Evolutionary conservation across 192 early-diverging fungal genomes (phyloP), one percentile per base, ranked within the genome.

Genomic region (Cetraspora pellucida): DNA sequence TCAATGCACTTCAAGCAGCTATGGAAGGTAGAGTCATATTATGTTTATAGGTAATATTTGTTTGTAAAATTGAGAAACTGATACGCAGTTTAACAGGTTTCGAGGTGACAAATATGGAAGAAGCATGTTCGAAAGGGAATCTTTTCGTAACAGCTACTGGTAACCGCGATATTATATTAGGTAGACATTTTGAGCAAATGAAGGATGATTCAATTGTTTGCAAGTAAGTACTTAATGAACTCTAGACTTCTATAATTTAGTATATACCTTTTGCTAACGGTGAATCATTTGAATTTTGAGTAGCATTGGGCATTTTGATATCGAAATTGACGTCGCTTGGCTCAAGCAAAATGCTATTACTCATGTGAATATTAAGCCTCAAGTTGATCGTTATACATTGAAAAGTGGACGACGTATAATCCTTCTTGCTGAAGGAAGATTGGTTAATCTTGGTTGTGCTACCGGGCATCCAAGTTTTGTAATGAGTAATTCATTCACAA

Each of bases 401-500:
- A 86, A 91, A 85, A 91, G 82, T 82, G 96, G 96, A 81, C 91
- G 90, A 80, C 95, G 96, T 90, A 87, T 99, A 84, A 96, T 99
- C 84, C 93, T 99, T 77, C 91, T 99, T 72, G 97, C 97, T 79
- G 95, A 99, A 88, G 97, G 97, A 82, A 95, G 97, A 88, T 90
- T 99, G 79, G 97, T 99, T 87, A 99, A 97, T 95, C 88, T 99
- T 83, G 95, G 96, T 74, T 99, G 97, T 89, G 97, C 95, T 82
- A 98, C 97, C 77, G 97, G 97, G 67, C 96, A 98, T 91, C 95
- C 96, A 74, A 94, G 93, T 80, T 99, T 99, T 82, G 97, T 99
- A 90, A 99, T 99, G 97, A 96, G 95, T 89, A 97, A 96, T 93
- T 98, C 96, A 61, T 99, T 99, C 92, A 91, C 94, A 76, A 99